Percentiles rank a stretch among this genome's conserved stretches.
phyloP scores from a whole-genome alignment of 805 yeast species.

The Metschnikowia lochheadii region DNA sequence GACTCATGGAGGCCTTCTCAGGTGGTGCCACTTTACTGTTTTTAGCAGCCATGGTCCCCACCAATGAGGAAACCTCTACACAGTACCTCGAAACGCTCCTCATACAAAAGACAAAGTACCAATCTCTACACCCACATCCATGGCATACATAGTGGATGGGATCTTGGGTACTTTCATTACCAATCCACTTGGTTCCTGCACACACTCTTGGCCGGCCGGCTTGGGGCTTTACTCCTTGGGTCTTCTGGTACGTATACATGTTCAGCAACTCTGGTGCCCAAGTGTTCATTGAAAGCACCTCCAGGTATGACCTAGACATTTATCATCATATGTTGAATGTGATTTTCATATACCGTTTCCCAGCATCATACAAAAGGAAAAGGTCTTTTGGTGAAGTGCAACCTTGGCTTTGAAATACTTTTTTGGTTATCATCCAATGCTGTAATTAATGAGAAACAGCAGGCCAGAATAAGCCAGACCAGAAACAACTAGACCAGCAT shows the following conservation, averaged over 20 bases:
- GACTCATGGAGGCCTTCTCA: no score
- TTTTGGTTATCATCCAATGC: conserved; percentile 21
- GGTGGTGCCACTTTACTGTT: no score
- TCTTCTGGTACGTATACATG: not conserved
- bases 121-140: not conserved
- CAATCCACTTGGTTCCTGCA: conserved; percentile 8
- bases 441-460: no score
- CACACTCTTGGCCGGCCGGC: not conserved
- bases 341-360: conserved; percentile 27
- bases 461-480: no score
- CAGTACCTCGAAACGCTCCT: no score
- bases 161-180: conserved; percentile 18
- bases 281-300: not conserved
- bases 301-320: conserved; percentile 18
- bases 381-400: conserved; percentile 6
- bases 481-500: no score
- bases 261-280: not conserved
- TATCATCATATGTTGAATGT: conserved; percentile 26
- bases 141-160: conserved; percentile 17
- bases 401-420: conserved; percentile 12
- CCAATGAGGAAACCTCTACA: no score
- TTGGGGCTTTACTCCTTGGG: not conserved
- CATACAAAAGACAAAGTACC: no score
- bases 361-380: conserved; percentile 9
- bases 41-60: no score